phyloP scores from a whole-genome alignment of 2,329 filamentous ascomycete genomes.

The Rhinocladiella mackenziei region DNA sequence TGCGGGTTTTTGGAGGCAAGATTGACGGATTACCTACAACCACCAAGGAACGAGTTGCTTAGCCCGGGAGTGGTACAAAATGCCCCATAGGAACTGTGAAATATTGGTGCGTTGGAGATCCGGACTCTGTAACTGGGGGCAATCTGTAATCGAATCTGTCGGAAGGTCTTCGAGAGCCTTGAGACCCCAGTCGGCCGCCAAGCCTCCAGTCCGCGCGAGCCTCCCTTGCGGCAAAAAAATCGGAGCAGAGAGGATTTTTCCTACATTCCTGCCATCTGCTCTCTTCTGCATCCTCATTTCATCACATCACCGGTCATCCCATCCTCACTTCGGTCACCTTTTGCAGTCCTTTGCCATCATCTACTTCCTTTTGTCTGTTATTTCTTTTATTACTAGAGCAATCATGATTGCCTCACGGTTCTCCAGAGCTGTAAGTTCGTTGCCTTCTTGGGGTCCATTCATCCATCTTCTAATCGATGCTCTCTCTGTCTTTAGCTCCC shows the following conservation, averaged over 20 bases:
- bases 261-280: conserved; percentile 5
- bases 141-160: not conserved
- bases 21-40: too few relatives aligned
- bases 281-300: conserved; percentile 14
- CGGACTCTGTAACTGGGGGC: not conserved
- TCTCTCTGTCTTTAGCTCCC: conserved; percentile 57
- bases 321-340: conserved; percentile 22
- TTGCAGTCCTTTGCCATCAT: conserved; percentile 16
- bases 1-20: too few relatives aligned
- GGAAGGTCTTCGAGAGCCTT: not conserved
- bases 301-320: conserved; percentile 28
- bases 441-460: conserved; percentile 9
- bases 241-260: conserved; percentile 2
- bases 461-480: conserved; percentile 14
- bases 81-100: too few relatives aligned
- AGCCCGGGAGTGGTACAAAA: too few relatives aligned
- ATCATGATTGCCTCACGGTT: conserved; percentile 65
- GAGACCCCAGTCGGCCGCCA: too few relatives aligned
- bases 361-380: conserved; percentile 24
- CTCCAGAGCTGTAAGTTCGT: conserved; percentile 67
- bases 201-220: not conserved
- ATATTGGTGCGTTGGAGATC: too few relatives aligned
- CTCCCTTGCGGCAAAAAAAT: not conserved
- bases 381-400: conserved; percentile 33
- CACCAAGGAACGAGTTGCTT: too few relatives aligned